Evolutionary conservation across 176 grass and related monocot species (phyloP).

Genomic region (Oryza coarctata): DNA sequence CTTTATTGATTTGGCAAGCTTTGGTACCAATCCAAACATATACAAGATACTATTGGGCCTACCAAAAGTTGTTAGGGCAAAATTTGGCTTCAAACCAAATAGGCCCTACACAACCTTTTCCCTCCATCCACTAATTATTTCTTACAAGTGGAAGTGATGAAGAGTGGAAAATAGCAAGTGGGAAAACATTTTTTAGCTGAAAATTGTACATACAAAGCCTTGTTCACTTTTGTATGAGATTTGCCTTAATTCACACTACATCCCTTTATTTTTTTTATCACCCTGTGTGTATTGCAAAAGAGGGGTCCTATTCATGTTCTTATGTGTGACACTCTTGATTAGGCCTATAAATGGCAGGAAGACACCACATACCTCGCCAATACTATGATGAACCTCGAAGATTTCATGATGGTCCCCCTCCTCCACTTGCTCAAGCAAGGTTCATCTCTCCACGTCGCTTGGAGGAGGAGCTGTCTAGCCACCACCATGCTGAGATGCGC

Average conservation of each 20-base stretch:
- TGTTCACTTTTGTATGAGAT: background rate
- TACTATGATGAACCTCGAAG: slow-evolving; percentile 39
- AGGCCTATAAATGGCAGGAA: slow-evolving; percentile 60
- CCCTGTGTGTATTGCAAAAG: background rate
- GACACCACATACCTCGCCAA: slow-evolving; percentile 33
- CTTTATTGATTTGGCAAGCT: too few species aligned
- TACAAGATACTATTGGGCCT: too few species aligned
- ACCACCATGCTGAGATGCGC: slow-evolving; percentile 40
- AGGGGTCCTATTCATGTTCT: background rate
- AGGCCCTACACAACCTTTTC: background rate
- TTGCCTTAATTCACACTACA: background rate
- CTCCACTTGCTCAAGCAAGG: slow-evolving; percentile 34
- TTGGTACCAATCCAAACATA: too few species aligned
- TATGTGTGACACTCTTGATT: slow-evolving; percentile 2
- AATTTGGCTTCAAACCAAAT: too few species aligned
- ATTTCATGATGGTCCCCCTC: slow-evolving; percentile 44
- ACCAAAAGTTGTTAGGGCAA: too few species aligned
- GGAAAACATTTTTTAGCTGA: background rate
- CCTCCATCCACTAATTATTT: background rate
- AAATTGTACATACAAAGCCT: background rate
- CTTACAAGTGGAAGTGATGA: background rate
- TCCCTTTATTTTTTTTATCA: background rate
- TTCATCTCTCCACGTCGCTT: slow-evolving; percentile 40
- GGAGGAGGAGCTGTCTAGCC: slow-evolving; percentile 50
- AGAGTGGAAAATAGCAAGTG: background rate